phyloP scores from a whole-genome alignment of 1,284 basidiomycete species.

The Puccinia triticina region DNA sequence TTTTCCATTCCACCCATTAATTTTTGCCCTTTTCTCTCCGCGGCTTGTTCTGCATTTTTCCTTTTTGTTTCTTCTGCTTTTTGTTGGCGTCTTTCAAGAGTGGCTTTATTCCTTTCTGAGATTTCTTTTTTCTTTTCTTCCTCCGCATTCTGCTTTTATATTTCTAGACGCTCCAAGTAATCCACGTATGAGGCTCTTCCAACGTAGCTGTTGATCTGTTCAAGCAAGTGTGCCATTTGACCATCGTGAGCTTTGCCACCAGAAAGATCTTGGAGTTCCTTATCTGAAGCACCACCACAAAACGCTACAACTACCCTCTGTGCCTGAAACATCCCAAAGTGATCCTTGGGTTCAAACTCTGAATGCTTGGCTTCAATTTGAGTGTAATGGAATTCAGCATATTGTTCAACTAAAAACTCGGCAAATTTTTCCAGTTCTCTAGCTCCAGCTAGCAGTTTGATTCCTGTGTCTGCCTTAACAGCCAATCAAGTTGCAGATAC shows the following conservation, averaged over 20 bases:
- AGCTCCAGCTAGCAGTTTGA: background rate
- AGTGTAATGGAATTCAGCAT: background rate
- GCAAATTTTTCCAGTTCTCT: background rate
- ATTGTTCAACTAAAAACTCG: background rate
- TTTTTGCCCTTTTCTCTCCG: background rate
- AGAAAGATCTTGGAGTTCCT: background rate
- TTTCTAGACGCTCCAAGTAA: background rate
- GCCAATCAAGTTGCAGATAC: background rate
- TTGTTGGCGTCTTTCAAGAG: background rate
- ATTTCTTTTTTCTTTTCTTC: background rate
- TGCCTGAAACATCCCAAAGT: constrained; percentile 6
- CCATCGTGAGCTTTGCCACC: background rate
- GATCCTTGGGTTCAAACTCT: too few species aligned
- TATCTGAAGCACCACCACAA: background rate
- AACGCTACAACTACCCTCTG: background rate
- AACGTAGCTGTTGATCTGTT: background rate
- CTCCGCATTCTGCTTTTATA: background rate
- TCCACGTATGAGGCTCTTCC: background rate
- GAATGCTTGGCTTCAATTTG: background rate
- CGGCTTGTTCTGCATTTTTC: background rate
- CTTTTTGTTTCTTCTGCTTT: background rate
- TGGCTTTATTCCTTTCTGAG: background rate
- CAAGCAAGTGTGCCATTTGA: background rate
- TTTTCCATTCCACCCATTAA: too few species aligned
- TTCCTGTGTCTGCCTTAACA: background rate